phyloP scores from a whole-genome alignment of 2,329 filamentous ascomycete species.

The Penicillium aurantiogriseum region DNA sequence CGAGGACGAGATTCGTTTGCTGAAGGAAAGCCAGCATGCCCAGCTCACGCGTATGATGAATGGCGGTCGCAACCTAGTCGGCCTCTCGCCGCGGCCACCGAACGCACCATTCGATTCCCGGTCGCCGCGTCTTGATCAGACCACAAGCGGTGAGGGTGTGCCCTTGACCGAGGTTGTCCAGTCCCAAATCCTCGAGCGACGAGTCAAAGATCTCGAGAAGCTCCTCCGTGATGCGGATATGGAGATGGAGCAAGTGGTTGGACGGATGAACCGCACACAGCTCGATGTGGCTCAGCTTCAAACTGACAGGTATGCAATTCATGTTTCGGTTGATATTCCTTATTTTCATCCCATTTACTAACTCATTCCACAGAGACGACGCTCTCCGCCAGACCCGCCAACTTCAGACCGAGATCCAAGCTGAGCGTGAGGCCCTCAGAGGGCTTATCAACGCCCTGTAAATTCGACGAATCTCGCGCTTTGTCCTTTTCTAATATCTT shows the following conservation, averaged over 20 bases:
- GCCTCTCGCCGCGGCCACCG: slow-evolving; percentile 58
- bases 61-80: slow-evolving; percentile 46
- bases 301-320: slow-evolving; percentile 43
- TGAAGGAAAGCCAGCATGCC: slow-evolving; percentile 73
- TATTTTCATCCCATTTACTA: slow-evolving; percentile 17
- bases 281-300: slow-evolving; percentile 80
- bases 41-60: slow-evolving; percentile 73
- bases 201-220: slow-evolving; percentile 81
- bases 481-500: slow-evolving; percentile 8
- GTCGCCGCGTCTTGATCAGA: slow-evolving; percentile 60
- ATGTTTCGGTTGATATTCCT: neutral
- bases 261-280: slow-evolving; percentile 77
- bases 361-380: slow-evolving; percentile 56
- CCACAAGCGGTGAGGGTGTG: slow-evolving; percentile 59
- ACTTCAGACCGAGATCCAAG: slow-evolving; percentile 66
- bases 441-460: slow-evolving; percentile 40
- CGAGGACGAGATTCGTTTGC: slow-evolving; percentile 75
- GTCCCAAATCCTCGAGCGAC: slow-evolving; percentile 71
- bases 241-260: slow-evolving; percentile 81
- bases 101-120: slow-evolving; percentile 60
- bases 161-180: slow-evolving; percentile 67
- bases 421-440: slow-evolving; percentile 61
- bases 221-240: slow-evolving; percentile 71
- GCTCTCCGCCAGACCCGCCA: slow-evolving; percentile 68
- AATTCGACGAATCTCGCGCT: neutral